phyloP scores from a whole-genome alignment of 1,284 basidiomycete genomes.

The Rhizoctonia solani region DNA sequence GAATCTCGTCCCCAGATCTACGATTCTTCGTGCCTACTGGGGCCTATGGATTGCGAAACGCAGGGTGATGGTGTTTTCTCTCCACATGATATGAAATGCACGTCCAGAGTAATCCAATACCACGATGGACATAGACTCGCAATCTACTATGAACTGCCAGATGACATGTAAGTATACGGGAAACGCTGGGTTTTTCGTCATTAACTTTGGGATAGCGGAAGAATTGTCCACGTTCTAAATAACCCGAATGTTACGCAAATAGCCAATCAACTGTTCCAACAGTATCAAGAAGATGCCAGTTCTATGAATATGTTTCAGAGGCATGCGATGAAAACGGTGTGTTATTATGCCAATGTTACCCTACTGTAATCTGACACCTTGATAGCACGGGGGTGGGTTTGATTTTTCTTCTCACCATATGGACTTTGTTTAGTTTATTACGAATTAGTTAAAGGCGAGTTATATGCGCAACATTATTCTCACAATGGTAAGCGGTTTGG shows the following conservation, averaged over 20 bases:
- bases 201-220: neutral
- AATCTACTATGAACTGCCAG: conserved; percentile 13
- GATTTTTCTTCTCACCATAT: neutral
- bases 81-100: conserved; percentile 1
- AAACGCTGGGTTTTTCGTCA: neutral
- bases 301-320: conserved; percentile 20
- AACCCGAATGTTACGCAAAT: conserved; percentile 8
- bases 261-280: conserved; percentile 9
- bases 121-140: neutral
- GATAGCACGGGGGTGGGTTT: conserved; percentile 19
- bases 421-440: neutral
- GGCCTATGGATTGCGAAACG: conserved; percentile 15
- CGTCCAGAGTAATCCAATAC: neutral
- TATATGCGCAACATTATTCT: conserved; percentile 33
- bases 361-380: neutral
- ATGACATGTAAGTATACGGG: neutral
- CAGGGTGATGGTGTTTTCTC: conserved; percentile 13
- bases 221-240: conserved; percentile 28
- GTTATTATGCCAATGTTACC: neutral
- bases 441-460: conserved; percentile 22
- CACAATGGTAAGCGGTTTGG: conserved; percentile 14
- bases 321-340: conserved; percentile 30
- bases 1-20: conserved; percentile 20
- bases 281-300: conserved; percentile 22
- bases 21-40: neutral